These are phyloP conservation scores for Penicillium sp. DNA, from an alignment of 2,329 filamentous ascomycete genomes.

Conservation along the genomic window DNA sequence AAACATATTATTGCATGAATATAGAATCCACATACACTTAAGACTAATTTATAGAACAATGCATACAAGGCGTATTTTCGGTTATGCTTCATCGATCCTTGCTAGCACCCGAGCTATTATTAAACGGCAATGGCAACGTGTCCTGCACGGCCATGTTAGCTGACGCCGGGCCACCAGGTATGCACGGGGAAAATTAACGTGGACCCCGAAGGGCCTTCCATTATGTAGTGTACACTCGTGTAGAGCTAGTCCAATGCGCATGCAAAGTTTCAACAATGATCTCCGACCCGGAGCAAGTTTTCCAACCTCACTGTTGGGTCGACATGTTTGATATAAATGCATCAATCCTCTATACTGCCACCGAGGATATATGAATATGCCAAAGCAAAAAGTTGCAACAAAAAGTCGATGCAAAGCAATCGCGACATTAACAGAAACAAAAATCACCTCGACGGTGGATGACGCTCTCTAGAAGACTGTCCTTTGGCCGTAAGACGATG, in stretches of 20 bases:
- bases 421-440: not conserved
- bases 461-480: slow-evolving; percentile 6
- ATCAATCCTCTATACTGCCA: not conserved
- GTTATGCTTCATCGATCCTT: not conserved
- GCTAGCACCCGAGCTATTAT: not conserved
- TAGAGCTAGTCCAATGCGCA: not conserved
- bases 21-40: slow-evolving; percentile 4
- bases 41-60: slow-evolving; percentile 9
- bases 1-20: not conserved
- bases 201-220: not conserved
- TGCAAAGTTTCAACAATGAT: not conserved
- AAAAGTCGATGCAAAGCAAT: not conserved
- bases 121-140: not conserved
- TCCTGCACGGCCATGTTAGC: not conserved
- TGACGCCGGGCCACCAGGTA: not conserved
- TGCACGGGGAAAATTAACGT: not conserved
- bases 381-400: not conserved
- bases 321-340: not conserved
- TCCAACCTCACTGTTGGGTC: not conserved
- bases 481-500: slow-evolving; percentile 10
- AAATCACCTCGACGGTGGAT: slow-evolving; percentile 9
- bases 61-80: not conserved
- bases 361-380: not conserved
- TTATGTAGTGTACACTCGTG: not conserved
- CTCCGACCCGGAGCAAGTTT: not conserved